phyloP scores from a whole-genome alignment of 1,139 yeast genomes.

The Candida gigantensis region DNA sequence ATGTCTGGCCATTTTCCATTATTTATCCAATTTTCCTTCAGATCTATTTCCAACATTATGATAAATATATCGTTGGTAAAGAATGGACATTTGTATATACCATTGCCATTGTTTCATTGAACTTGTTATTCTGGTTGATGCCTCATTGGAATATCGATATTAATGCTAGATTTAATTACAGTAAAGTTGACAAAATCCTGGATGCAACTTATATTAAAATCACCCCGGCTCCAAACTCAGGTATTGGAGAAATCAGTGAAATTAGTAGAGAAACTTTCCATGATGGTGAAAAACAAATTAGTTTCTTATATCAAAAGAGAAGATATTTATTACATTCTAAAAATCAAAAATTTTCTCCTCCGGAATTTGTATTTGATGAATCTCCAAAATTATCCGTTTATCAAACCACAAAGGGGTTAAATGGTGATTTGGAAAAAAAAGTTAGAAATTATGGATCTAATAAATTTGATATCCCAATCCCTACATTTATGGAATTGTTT shows the following conservation, averaged over 20 bases:
- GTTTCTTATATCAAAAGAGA: slow-evolving; percentile 89
- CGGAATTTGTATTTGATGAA: slow-evolving; percentile 72
- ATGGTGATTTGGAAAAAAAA: slow-evolving; percentile 56
- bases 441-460: slow-evolving; percentile 77
- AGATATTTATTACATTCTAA: slow-evolving; percentile 72
- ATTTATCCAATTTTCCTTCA: slow-evolving; percentile 76
- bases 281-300: slow-evolving; percentile 63
- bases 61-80: slow-evolving; percentile 73
- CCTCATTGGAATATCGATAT: slow-evolving; percentile 93
- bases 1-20: slow-evolving; percentile 80
- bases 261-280: slow-evolving; percentile 59
- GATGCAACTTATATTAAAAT: slow-evolving; percentile 75
- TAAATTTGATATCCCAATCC: slow-evolving; percentile 91
- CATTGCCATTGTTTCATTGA: slow-evolving; percentile 70
- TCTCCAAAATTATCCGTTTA: slow-evolving; percentile 58
- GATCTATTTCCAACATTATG: slow-evolving; percentile 70
- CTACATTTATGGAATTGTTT: slow-evolving; percentile 85
- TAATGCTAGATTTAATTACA: slow-evolving; percentile 70
- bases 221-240: slow-evolving; percentile 82
- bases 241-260: slow-evolving; percentile 77
- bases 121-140: slow-evolving; percentile 78
- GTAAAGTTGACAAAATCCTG: slow-evolving; percentile 47
- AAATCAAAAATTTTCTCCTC: slow-evolving; percentile 68
- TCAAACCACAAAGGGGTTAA: slow-evolving; percentile 64
- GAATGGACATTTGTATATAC: slow-evolving; percentile 89